phyloP scores from a whole-genome alignment of 2,329 filamentous ascomycete genomes.

The Diaporthe aspalathi region DNA sequence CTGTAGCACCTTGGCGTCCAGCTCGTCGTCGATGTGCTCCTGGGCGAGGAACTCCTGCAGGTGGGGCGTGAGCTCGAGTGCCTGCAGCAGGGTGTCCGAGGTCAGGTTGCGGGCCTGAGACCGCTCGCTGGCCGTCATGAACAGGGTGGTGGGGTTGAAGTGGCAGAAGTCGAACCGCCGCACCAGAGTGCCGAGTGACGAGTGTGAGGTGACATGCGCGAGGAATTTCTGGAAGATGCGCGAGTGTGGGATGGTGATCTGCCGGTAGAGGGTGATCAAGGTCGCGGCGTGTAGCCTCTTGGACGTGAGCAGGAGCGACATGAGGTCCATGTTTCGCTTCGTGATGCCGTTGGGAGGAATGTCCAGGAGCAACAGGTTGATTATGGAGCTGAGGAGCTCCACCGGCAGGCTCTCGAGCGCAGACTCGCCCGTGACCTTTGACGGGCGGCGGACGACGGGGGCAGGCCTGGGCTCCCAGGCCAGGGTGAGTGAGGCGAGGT shows the following conservation, averaged over 20 bases:
- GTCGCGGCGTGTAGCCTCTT: constrained; percentile 78
- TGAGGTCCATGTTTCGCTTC: constrained; percentile 81
- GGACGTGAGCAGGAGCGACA: constrained; percentile 82
- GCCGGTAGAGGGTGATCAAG: constrained; percentile 78
- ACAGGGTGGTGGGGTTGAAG: constrained; percentile 83
- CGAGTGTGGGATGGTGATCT: constrained; percentile 86
- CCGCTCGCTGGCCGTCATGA: constrained; percentile 80
- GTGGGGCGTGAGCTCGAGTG: constrained; percentile 77
- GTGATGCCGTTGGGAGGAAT: constrained; percentile 80
- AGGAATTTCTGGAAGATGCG: constrained; percentile 86
- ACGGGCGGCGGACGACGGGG: constrained; percentile 35
- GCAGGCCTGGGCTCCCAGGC: constrained; percentile 60
- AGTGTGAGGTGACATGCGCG: constrained; percentile 73
- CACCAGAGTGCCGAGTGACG: constrained; percentile 78
- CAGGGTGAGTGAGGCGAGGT: constrained; percentile 66
- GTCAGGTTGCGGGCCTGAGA: constrained; percentile 81
- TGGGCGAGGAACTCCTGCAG: constrained; percentile 83
- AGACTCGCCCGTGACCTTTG: constrained; percentile 58
- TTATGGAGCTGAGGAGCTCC: constrained; percentile 78
- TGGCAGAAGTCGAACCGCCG: constrained; percentile 86
- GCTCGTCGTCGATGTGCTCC: constrained; percentile 83
- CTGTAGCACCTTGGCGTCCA: constrained; percentile 73
- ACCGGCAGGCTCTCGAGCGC: constrained; percentile 75
- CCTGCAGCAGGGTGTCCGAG: constrained; percentile 76
- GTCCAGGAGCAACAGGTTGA: constrained; percentile 79